A percentile compares a stretch with the other conserved stretches of the same genome.
These are phyloP conservation scores for Globisporangium spiculum DNA, from an alignment of 352 stramenopile species.

Conservation along the genomic window DNA sequence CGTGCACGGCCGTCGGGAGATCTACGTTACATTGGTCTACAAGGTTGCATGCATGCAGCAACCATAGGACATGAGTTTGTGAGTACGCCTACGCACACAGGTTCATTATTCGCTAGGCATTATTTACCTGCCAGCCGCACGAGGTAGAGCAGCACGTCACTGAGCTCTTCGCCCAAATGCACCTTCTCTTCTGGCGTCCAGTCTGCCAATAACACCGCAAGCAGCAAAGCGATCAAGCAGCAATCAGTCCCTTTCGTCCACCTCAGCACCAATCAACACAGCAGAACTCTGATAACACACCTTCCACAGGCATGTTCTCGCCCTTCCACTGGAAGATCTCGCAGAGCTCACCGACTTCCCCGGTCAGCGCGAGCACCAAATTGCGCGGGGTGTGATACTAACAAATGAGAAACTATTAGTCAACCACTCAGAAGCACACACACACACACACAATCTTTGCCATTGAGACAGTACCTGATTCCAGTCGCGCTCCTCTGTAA, in stretches of 20 bases:
- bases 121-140: constrained; percentile 86
- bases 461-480: constrained; percentile 32
- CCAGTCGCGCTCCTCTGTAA: constrained; percentile 63
- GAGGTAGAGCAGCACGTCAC: constrained; percentile 96
- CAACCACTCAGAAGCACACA: background rate
- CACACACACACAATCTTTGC: background rate
- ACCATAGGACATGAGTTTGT: background rate
- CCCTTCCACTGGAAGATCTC: constrained; percentile 95
- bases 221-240: background rate
- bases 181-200: constrained; percentile 80
- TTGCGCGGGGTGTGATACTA: constrained; percentile 86
- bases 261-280: background rate
- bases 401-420: background rate
- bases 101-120: background rate
- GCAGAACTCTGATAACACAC: constrained; percentile 21
- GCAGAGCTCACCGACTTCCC: constrained; percentile 94
- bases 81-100: background rate
- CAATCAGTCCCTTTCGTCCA: background rate
- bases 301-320: constrained; percentile 67
- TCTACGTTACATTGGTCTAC: constrained; percentile 89
- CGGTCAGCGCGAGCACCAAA: constrained; percentile 91
- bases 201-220: constrained; percentile 28
- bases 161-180: constrained; percentile 95
- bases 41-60: background rate
- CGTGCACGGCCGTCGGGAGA: constrained; percentile 80